These are phyloP conservation scores for Lipomyces mesembrius DNA, from an alignment of 805 yeast genomes.

Conservation along the genomic window DNA sequence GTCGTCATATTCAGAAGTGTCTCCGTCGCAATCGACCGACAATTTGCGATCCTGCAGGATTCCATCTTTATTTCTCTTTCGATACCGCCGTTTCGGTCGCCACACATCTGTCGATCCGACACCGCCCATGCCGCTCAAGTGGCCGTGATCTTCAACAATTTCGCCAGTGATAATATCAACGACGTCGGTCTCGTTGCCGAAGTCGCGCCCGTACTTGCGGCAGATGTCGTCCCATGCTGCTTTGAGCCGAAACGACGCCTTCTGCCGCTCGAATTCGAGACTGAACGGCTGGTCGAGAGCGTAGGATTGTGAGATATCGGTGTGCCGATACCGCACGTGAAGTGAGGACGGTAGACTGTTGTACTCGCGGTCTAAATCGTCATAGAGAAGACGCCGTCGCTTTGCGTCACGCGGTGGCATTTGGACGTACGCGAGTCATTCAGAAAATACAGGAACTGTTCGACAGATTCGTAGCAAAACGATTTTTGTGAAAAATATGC, in stretches of 20 bases:
- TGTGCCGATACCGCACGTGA: not conserved
- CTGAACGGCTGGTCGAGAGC: constrained; percentile 8
- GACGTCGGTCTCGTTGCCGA: constrained; percentile 48
- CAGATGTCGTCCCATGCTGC: constrained; percentile 47
- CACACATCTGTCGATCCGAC: not conserved
- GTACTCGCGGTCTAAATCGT: too few species aligned
- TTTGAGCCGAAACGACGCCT: constrained; percentile 36
- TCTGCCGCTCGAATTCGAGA: constrained; percentile 21
- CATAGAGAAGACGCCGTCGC: not conserved
- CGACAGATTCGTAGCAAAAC: not conserved
- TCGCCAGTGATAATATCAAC: constrained; percentile 66
- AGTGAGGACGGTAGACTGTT: not conserved
- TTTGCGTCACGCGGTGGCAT: not conserved
- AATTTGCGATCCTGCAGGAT: not conserved
- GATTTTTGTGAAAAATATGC: too few species aligned
- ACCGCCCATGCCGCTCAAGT: constrained; percentile 46
- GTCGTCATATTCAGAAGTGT: constrained; percentile 10
- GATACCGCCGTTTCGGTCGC: constrained; percentile 9
- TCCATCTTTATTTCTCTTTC: constrained; percentile 5
- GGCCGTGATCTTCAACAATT: constrained; percentile 70
- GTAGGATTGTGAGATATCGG: not conserved
- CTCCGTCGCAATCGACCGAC: constrained; percentile 5
- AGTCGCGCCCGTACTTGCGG: constrained; percentile 43
- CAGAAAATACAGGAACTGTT: not conserved
- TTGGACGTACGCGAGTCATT: not conserved